Evolutionary conservation across 208 protist species (phyloP).

Genomic region (Tritrichomonas musculus): DNA sequence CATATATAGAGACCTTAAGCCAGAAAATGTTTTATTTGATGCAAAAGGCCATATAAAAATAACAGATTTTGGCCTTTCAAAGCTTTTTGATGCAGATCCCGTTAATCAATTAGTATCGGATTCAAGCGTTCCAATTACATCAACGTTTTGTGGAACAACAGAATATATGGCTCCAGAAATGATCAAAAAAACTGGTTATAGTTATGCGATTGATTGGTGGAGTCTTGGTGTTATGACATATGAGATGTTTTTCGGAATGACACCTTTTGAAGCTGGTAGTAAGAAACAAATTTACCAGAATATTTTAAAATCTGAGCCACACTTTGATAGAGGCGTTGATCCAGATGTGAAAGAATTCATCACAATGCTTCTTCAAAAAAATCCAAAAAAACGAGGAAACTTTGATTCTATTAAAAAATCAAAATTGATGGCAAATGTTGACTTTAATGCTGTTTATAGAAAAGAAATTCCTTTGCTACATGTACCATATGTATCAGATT

Average conservation of each 20-base stretch:
- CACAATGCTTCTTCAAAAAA: not conserved
- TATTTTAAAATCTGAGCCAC: not conserved
- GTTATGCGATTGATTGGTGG: not conserved
- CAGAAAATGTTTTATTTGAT: too few relatives aligned
- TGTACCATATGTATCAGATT: not conserved
- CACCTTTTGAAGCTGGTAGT: not conserved
- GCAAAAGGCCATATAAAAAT: too few relatives aligned
- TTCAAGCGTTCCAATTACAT: slow-evolving; percentile 43
- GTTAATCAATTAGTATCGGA: slow-evolving; percentile 16
- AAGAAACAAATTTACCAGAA: not conserved
- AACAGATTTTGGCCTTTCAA: slow-evolving; percentile 39
- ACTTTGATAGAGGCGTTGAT: not conserved
- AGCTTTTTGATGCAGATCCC: not conserved
- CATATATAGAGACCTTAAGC: slow-evolving; percentile 52
- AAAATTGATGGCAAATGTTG: not conserved
- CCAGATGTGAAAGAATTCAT: not conserved
- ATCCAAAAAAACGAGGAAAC: not conserved
- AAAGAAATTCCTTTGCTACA: not conserved
- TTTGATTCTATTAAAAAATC: not conserved
- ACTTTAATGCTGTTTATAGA: not conserved
- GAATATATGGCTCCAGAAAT: slow-evolving; percentile 55
- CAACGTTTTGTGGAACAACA: slow-evolving; percentile 56
- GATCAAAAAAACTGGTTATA: not conserved
- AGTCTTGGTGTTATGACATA: not conserved
- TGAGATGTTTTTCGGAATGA: not conserved